Percentiles rank a stretch among this genome's conserved stretches.
These are phyloP conservation scores for Colletotrichum kahawae DNA, from an alignment of 2,329 filamentous ascomycete species.

Conservation along the genomic window DNA sequence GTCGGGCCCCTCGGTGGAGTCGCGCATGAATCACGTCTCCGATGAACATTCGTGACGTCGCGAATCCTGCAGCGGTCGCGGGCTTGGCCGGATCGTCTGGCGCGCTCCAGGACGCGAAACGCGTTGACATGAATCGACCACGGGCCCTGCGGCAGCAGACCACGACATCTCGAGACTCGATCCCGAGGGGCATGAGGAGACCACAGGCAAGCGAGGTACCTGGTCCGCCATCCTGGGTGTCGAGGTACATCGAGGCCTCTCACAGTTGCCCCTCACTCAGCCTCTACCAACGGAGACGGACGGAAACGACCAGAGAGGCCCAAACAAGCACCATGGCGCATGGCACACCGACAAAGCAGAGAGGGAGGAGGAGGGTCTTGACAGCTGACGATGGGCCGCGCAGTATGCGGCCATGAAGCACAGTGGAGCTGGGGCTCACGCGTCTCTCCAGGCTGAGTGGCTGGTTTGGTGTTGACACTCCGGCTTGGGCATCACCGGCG, in stretches of 20 bases:
- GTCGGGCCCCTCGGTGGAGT: conserved; percentile 7
- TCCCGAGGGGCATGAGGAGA: background rate
- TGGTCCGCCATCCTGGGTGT: background rate
- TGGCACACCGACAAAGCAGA: conserved; percentile 11
- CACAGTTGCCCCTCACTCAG: background rate
- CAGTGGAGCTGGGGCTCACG: conserved; percentile 27
- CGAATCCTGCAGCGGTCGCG: conserved; percentile 8
- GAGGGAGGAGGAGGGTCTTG: conserved; percentile 1
- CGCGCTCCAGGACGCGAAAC: conserved; percentile 16
- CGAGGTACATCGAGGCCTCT: background rate
- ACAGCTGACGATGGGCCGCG: conserved; percentile 23
- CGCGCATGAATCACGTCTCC: conserved; percentile 16
- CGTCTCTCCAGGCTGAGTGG: conserved; percentile 21
- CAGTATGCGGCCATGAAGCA: conserved; percentile 30
- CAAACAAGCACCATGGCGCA: conserved; percentile 16
- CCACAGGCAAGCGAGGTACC: background rate
- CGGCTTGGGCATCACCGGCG: conserved; percentile 21
- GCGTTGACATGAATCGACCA: conserved; percentile 4
- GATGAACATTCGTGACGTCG: conserved; percentile 13
- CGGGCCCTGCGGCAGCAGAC: background rate
- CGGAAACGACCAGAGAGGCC: background rate
- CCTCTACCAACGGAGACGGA: background rate
- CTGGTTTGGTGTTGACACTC: conserved; percentile 13
- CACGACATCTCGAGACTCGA: background rate
- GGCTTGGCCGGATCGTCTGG: conserved; percentile 5